Evolutionary conservation across 441 rosid genomes (phyloP).

Genomic region (Melastoma candidum): DNA sequence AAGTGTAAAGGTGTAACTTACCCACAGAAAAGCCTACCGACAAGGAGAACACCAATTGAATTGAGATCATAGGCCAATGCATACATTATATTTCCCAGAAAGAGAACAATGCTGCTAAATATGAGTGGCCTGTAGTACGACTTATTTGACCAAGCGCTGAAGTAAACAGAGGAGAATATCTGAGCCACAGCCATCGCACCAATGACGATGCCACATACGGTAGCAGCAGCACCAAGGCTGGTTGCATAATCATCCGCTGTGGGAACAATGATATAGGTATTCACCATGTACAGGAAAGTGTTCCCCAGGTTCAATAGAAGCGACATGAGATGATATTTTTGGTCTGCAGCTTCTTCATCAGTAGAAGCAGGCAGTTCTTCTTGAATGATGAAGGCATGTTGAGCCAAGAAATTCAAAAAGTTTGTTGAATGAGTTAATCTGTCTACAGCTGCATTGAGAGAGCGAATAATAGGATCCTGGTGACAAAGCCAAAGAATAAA

Average conservation of each 20-base stretch:
- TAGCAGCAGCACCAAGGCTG: conserved; percentile 98
- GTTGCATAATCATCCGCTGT: conserved; percentile 92
- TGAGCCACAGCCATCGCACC: conserved; percentile 99
- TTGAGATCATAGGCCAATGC: conserved; percentile 87
- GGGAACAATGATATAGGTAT: conserved; percentile 93
- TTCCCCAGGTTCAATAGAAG: conserved; percentile 72
- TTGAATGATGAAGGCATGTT: conserved; percentile 95
- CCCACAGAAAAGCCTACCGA: conserved; percentile 97
- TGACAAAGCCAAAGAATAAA: conserved; percentile 10
- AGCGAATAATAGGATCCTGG: conserved; percentile 86
- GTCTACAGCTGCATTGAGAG: conserved; percentile 78
- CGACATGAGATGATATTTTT: conserved; percentile 72
- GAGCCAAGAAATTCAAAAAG: conserved; percentile 83
- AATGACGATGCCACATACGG: conserved; percentile 95
- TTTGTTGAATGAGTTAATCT: conserved; percentile 73
- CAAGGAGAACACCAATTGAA: conserved; percentile 59
- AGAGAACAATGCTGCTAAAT: conserved; percentile 78
- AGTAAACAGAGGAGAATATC: conserved; percentile 91
- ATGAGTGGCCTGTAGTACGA: conserved; percentile 93
- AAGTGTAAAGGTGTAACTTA: conserved; percentile 22
- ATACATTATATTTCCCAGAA: conserved; percentile 72
- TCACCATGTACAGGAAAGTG: conserved; percentile 97
- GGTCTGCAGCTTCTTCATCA: conserved; percentile 57
- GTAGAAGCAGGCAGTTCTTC: conserved; percentile 79
- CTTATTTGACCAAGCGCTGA: conserved; percentile 95